Evolutionary conservation across 2,329 filamentous ascomycete species (phyloP), one percentile per base, ranked within the genome.

Genomic region (Fusarium sp.): DNA sequence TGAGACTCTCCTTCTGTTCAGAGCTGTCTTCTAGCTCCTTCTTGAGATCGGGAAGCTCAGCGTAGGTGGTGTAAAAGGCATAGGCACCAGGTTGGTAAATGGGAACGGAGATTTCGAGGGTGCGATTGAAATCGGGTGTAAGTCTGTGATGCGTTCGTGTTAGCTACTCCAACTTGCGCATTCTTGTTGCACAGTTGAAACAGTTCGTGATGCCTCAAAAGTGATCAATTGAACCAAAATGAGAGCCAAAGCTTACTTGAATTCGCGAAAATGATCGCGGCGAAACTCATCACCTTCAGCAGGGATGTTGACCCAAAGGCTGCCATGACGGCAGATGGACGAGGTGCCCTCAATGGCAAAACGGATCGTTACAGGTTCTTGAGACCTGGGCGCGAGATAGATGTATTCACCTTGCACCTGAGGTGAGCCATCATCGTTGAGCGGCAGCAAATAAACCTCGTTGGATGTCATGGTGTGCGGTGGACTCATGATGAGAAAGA

Each of bases 241-340:
- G 16, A 57, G 8, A 41, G 18, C 23, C 10, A 29, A 57, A 43
- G 79, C 91, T 79, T 85, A 98, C 95, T 93, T 95, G 87, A 92
- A 97, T 82, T 97, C 92, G 75, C 90, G 89, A 80, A 97, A 99
- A 33, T 87, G 86, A 75, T 92, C 86, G 73, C 96, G 91, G 69
- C 89, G 87, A 77, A 98, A 99, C 42, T 89, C 83, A 49, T 89
- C 83, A 62, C 91, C 94, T 74, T 90, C 85, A 65, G 91, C 88
- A 10, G 96, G 96, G 64, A 98, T 92, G 80, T 99, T 99, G 76
- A 97, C 92, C 95, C 96, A 99, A 68, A 99, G 86, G 77, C 93
- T 98, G 63, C 97, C 96, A 81, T 97, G 86, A 72, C 94, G 89
- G 80, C 94, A 98, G 84, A 99, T 96, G 66, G 95, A 97, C 78